Base-by-base conservation (phyloP, 176 grass and related monocot species). In the Carex parvula region DNA sequence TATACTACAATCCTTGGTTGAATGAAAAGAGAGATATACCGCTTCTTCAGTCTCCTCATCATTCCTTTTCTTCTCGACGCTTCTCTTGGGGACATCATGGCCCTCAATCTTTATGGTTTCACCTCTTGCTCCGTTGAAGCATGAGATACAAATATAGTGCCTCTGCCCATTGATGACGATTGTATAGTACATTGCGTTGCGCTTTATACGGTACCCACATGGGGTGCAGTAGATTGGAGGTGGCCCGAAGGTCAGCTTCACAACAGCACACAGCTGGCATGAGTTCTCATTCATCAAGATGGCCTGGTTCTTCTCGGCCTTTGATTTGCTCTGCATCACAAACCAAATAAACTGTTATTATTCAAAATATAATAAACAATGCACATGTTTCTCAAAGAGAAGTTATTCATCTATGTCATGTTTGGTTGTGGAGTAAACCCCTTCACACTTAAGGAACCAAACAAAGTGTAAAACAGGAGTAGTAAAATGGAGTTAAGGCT, bases 1-100 rank as follows among this genome's bases (percentile, higher is more conserved):
- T 50, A 74, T 73, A 54, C 20, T 54, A 76, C 14, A 53, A 29
- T 75, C 12, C 11, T 30, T 26, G 46, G 20, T 30, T 76, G 48
- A 55, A 55, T 55, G 71, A 53, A 76, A 11, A 54, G 55, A 54
- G 22, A 76, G 42, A 30, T 52, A 79, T 94, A 99, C 96, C 96
- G 90, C 92, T 95, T 99, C 96, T 95, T 99, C 96, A n/a, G 90
- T 99, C 89, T 99, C 96, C 84, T 99, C 96, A 32, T 99, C 93
- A 88, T 99, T 99, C 87, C 82, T 92, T 61, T 96, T 99, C 79
- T 99, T 95, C 69, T 96, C 97, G 17, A 99, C 89, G 24, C 74
- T 93, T 69, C 81, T 54, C 90, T 99, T 99, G 64, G 21, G 60
- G 84, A 92, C 91, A 20, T 32, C 58, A 13, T 74, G 84, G 15